A percentile compares a stretch with the other conserved stretches of the same genome.
phyloP scores from a whole-genome alignment of 306 rosid genomes.

The Begonia peltatifolia region DNA sequence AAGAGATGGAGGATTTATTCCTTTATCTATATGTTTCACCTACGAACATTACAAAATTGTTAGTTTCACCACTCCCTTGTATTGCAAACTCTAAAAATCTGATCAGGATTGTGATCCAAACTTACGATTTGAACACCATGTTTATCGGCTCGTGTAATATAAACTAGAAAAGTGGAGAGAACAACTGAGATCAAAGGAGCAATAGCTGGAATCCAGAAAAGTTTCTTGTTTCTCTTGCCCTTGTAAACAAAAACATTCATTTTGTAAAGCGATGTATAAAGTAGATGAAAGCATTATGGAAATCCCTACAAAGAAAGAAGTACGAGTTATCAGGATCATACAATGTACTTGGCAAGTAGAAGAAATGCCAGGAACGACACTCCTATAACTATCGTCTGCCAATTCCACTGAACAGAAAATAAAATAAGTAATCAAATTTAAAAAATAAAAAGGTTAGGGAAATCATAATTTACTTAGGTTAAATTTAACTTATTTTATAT shows the following conservation, averaged over 20 bases:
- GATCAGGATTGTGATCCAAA: neutral
- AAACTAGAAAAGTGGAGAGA: conserved; percentile 54
- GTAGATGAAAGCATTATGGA: no score
- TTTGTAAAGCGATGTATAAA: no score
- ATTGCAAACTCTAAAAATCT: neutral
- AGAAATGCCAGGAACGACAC: conserved; percentile 48
- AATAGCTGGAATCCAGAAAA: conserved; percentile 72
- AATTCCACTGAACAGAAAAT: conserved; percentile 69
- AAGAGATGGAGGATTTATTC: conserved; percentile 58
- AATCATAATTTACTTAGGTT: no score
- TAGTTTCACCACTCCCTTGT: no score
- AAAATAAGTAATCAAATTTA: no score
- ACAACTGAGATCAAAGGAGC: conserved; percentile 70
- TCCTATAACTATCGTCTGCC: conserved; percentile 65
- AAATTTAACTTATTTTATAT: no score
- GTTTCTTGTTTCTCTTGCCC: conserved; percentile 56
- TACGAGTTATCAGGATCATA: conserved; percentile 10
- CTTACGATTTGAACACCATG: conserved; percentile 70
- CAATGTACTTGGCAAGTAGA: conserved; percentile 47
- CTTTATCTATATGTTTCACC: conserved; percentile 39
- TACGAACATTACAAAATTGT: conserved; percentile 13
- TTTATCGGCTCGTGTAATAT: conserved; percentile 53
- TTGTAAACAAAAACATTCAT: conserved; percentile 10
- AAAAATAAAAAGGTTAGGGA: no score
- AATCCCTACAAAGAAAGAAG: no score